Conservation (phyloP, 2,329 filamentous ascomycete species). For the Fusarium napiforme region DNA sequence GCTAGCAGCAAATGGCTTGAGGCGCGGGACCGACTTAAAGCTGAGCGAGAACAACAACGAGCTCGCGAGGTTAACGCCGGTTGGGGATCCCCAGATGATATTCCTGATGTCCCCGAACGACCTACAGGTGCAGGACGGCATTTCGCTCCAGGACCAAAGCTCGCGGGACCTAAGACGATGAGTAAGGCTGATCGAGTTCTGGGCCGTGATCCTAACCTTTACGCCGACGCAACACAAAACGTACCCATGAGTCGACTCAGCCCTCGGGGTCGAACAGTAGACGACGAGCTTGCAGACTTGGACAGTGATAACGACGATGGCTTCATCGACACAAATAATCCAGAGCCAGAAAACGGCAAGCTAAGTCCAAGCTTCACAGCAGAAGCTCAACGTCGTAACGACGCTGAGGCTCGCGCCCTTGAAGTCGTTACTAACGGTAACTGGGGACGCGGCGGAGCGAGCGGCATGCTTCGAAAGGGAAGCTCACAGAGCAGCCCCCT, state of each 20-base stretch:
- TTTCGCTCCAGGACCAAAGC: constrained; percentile 40
- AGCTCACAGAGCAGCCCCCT: constrained; percentile 39
- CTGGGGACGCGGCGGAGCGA: constrained; percentile 55
- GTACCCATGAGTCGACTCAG: constrained; percentile 61
- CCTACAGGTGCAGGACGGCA: constrained; percentile 49
- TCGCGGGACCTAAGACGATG: constrained; percentile 49
- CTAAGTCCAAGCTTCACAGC: constrained; percentile 53
- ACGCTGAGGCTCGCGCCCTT: constrained; percentile 59
- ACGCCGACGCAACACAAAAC: constrained; percentile 59
- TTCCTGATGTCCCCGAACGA: constrained; percentile 41
- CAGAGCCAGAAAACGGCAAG: constrained; percentile 50
- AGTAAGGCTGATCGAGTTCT: constrained; percentile 70
- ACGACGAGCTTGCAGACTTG: constrained; percentile 56
- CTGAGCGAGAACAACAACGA: constrained; percentile 68
- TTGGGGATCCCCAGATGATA: constrained; percentile 64
- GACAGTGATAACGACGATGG: constrained; percentile 53
- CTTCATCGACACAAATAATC: constrained; percentile 39
- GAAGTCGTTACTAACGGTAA: constrained; percentile 55
- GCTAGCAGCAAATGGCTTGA: constrained; percentile 82
- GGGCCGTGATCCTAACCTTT: constrained; percentile 66
- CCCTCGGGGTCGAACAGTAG: constrained; percentile 57
- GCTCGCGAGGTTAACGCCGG: constrained; percentile 73
- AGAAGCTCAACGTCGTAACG: constrained; percentile 49
- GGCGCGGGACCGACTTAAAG: constrained; percentile 71
- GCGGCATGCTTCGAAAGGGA: constrained; percentile 55